Percentiles rank a stretch among this genome's conserved stretches.
These are phyloP conservation scores for Fistulifera solaris DNA, from an alignment of 108 stramenopile genomes.

Conservation along the genomic window DNA sequence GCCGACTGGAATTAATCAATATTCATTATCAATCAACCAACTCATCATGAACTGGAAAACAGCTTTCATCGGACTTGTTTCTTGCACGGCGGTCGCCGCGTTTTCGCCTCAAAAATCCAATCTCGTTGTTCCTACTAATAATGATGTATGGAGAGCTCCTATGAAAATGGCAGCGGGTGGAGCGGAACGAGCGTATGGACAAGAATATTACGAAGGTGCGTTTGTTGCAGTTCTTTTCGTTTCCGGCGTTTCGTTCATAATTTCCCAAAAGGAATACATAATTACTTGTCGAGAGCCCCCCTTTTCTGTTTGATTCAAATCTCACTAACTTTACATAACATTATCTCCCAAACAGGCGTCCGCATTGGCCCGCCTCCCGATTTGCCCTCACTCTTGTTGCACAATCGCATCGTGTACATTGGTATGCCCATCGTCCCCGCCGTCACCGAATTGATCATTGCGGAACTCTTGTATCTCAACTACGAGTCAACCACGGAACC, in stretches of 20 bases:
- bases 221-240: not conserved
- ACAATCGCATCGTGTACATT: constrained; percentile 98
- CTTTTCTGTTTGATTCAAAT: not conserved
- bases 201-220: constrained; percentile 60
- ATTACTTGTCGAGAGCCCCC: not conserved
- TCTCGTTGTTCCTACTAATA: too few species aligned
- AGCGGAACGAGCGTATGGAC: constrained; percentile 29
- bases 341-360: constrained; percentile 35
- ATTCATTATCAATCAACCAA: too few species aligned
- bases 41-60: too few species aligned
- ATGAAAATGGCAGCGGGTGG: constrained; percentile 41
- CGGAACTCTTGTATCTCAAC: constrained; percentile 93
- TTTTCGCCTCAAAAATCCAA: too few species aligned
- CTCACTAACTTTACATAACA: constrained; percentile 5
- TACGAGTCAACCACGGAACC: constrained; percentile 82
- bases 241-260: too few species aligned
- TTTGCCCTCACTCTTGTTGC: constrained; percentile 92
- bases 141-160: too few species aligned
- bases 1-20: too few species aligned
- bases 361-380: constrained; percentile 97
- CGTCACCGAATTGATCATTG: constrained; percentile 93
- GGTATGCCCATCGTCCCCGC: constrained; percentile 97
- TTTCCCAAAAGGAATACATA: too few species aligned
- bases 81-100: too few species aligned
- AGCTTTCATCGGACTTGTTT: too few species aligned